These are phyloP conservation scores for Hymenoscyphus repandus DNA, from an alignment of 2,329 filamentous ascomycete genomes.

Conservation along the genomic window DNA sequence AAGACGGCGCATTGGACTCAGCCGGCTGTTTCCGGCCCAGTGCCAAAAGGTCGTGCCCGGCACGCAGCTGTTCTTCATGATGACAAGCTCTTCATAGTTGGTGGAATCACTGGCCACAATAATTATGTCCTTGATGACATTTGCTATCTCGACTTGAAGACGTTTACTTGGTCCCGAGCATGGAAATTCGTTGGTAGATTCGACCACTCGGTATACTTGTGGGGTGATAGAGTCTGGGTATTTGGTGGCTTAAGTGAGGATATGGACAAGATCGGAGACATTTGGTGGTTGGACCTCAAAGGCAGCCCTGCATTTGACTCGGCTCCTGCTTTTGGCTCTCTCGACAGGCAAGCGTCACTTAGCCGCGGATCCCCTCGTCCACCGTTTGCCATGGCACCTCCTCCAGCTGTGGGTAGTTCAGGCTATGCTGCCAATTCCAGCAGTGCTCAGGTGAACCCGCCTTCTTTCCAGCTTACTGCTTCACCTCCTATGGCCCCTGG, in stretches of 20 bases:
- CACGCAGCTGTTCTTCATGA: constrained; percentile 91
- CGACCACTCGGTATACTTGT: constrained; percentile 92
- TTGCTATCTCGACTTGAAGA: constrained; percentile 93
- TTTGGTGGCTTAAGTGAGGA: constrained; percentile 92
- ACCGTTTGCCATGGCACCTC: constrained; percentile 44
- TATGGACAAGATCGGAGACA: constrained; percentile 93
- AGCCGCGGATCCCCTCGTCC: constrained; percentile 44
- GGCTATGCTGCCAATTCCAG: constrained; percentile 65
- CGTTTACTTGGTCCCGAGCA: constrained; percentile 92
- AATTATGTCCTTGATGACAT: constrained; percentile 93
- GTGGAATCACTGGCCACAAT: constrained; percentile 90
- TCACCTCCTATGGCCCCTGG: constrained; percentile 86
- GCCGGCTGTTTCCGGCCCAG: constrained; percentile 75
- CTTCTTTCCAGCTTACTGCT: constrained; percentile 59
- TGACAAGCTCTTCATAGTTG: constrained; percentile 92
- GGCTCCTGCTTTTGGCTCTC: constrained; percentile 52
- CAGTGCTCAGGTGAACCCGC: constrained; percentile 60
- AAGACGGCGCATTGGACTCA: constrained; percentile 94
- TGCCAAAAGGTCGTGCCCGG: constrained; percentile 84
- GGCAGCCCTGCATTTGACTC: constrained; percentile 81
- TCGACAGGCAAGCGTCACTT: constrained; percentile 35
- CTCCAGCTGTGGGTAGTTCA: constrained; percentile 51
- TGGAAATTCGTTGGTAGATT: constrained; percentile 96
- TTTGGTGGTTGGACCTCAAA: constrained; percentile 97
- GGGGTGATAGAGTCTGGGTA: constrained; percentile 88